Conservation (phyloP, 1,284 basidiomycete genomes). For the Psilocybe mexicana region DNA sequence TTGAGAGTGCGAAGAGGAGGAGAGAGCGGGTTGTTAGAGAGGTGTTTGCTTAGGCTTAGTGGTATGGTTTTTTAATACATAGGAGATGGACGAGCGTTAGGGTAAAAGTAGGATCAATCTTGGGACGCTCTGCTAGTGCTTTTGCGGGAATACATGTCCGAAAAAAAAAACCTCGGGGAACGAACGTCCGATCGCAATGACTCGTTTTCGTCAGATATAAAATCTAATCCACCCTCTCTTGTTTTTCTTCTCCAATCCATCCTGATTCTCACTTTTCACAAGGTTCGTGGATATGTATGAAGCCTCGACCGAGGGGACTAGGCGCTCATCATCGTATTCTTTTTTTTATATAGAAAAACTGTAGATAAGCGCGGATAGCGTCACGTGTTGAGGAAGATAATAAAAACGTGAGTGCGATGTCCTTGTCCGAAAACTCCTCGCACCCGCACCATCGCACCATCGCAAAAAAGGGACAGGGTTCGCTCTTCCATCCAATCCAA, state of each 20-base stretch:
- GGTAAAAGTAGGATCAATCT: neutral
- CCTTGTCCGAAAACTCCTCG: neutral
- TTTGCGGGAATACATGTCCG: neutral
- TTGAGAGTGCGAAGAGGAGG: conserved; percentile 45
- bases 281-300: neutral
- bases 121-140: neutral
- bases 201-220: neutral
- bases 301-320: neutral
- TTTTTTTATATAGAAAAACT: neutral
- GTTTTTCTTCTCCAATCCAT: neutral
- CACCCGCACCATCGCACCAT: no score
- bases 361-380: conserved; percentile 4
- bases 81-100: no score
- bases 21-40: conserved; percentile 29
- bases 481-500: neutral
- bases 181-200: neutral
- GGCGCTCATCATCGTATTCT: neutral
- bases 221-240: neutral
- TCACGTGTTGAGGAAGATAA: neutral
- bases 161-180: neutral
- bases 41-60: neutral
- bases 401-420: neutral
- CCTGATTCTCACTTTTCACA: neutral
- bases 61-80: neutral
- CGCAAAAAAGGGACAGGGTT: no score